A percentile compares a stretch with the other conserved stretches of the same genome.
These are phyloP conservation scores for Yarrowia galli DNA, from an alignment of 1,139 yeast species.

Conservation along the genomic window DNA sequence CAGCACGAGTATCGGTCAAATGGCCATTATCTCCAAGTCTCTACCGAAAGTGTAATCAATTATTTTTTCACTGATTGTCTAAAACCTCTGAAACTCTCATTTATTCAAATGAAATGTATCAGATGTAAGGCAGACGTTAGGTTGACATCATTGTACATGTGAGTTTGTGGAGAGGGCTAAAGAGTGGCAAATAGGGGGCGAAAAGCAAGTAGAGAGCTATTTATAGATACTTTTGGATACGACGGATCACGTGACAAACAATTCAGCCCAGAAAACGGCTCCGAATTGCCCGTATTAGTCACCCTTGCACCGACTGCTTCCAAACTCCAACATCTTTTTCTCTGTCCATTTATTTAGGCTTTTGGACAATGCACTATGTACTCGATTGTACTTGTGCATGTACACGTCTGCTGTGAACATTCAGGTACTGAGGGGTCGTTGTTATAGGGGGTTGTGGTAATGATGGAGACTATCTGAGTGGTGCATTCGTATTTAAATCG, in stretches of 20 bases:
- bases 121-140: slow-evolving; percentile 12
- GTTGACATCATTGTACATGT: slow-evolving; percentile 29
- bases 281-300: background rate
- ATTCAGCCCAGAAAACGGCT: no score
- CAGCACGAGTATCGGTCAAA: background rate
- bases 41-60: background rate
- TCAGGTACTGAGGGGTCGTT: background rate
- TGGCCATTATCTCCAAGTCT: background rate
- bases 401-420: slow-evolving; percentile 22
- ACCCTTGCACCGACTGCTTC: slow-evolving; percentile 4
- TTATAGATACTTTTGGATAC: background rate
- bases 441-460: background rate
- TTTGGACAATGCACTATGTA: background rate
- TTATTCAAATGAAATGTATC: slow-evolving; percentile 21
- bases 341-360: background rate
- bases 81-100: slow-evolving; percentile 3
- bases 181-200: background rate
- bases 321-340: slow-evolving; percentile 11
- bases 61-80: background rate
- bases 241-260: background rate
- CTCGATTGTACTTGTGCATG: slow-evolving; percentile 9
- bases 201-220: background rate
- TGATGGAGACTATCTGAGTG: background rate
- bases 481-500: background rate
- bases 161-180: background rate